Conservation (phyloP, 2,329 filamentous ascomycete species). For the Trichoderma sp. region DNA sequence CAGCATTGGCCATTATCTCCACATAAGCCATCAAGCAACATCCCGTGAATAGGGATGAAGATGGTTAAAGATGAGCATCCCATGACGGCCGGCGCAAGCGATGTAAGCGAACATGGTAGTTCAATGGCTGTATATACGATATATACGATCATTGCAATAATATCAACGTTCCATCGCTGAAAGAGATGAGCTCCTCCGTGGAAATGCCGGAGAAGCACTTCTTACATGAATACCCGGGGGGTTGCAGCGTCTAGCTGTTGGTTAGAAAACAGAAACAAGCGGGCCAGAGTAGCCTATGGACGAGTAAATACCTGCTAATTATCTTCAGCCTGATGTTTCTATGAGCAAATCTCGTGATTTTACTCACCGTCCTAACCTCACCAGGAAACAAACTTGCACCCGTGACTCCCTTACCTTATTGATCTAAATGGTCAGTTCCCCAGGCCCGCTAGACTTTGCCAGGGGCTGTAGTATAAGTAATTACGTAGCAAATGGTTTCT, state of each 20-base stretch:
- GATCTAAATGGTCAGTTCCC: background rate
- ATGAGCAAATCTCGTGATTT: background rate
- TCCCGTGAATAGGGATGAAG: background rate
- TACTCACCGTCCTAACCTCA: background rate
- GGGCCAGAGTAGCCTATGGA: background rate
- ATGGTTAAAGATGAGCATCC: background rate
- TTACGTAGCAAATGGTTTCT: background rate
- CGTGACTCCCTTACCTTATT: background rate
- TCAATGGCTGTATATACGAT: background rate
- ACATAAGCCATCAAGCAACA: background rate
- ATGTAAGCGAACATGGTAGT: too few species aligned
- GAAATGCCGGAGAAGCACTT: background rate
- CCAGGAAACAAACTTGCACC: background rate
- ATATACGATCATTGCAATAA: background rate
- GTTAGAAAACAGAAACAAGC: background rate
- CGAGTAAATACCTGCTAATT: background rate
- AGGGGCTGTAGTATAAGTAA: background rate
- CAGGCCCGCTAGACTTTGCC: background rate
- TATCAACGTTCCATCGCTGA: background rate
- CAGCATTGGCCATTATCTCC: background rate
- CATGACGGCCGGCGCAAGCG: background rate
- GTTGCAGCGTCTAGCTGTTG: background rate
- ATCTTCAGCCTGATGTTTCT: background rate
- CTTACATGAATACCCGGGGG: background rate
- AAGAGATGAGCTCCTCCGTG: background rate